Percentiles rank a stretch among this genome's conserved stretches.
Evolutionary conservation across 805 yeast species (phyloP).

Genomic region (Wickerhamomyces kurtzmanii): DNA sequence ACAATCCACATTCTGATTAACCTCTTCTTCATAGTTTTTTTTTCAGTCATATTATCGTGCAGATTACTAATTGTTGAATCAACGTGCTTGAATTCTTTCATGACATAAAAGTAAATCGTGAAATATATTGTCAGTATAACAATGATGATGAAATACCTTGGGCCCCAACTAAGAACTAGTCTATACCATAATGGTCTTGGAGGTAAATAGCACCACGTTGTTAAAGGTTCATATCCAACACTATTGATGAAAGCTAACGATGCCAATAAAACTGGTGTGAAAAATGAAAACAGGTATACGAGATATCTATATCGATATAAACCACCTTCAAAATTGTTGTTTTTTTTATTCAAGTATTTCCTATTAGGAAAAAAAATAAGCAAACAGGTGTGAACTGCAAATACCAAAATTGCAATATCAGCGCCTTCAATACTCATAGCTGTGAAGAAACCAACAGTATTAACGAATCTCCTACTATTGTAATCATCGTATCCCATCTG

Average conservation of each 20-base stretch:
- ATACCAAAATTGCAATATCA: constrained; percentile 70
- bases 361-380: constrained; percentile 57
- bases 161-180: constrained; percentile 70
- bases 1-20: background rate
- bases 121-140: constrained; percentile 56
- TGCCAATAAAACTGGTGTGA: constrained; percentile 61
- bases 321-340: constrained; percentile 60
- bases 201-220: constrained; percentile 77
- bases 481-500: constrained; percentile 31
- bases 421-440: constrained; percentile 78
- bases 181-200: constrained; percentile 65
- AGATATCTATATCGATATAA: constrained; percentile 45
- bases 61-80: constrained; percentile 23
- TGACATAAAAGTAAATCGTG: constrained; percentile 64
- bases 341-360: constrained; percentile 26
- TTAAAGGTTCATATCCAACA: constrained; percentile 50
- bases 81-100: constrained; percentile 47
- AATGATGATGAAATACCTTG: constrained; percentile 60
- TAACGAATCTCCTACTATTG: constrained; percentile 40
- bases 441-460: constrained; percentile 72
- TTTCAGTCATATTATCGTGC: constrained; percentile 1
- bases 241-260: constrained; percentile 55
- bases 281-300: constrained; percentile 47
- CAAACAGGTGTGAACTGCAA: constrained; percentile 76
- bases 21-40: constrained; percentile 2